Evolutionary conservation across 2,329 filamentous ascomycete species (phyloP).

Genomic region (Macrophomina pseudophaseolina): DNA sequence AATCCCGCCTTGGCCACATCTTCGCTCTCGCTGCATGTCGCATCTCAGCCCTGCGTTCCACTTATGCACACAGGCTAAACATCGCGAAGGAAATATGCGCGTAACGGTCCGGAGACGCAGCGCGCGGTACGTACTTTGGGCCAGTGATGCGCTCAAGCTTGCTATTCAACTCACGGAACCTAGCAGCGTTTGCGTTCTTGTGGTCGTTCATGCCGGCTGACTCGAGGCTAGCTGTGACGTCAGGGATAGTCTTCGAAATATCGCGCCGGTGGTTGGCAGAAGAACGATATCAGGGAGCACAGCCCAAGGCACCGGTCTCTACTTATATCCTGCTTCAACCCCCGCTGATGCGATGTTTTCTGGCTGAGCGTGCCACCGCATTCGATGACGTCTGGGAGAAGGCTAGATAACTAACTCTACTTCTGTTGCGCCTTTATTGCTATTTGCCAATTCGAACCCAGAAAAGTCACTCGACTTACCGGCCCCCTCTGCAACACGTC

Average conservation of each 20-base stretch:
- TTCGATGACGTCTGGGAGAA: slow-evolving; percentile 15
- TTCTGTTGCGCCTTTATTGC: slow-evolving; percentile 13
- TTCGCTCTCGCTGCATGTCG: neutral
- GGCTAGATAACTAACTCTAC: neutral
- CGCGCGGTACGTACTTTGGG: neutral
- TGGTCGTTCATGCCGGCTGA: neutral
- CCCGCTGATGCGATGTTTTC: neutral
- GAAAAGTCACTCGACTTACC: neutral
- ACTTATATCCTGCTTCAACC: slow-evolving; percentile 10
- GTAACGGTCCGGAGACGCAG: neutral
- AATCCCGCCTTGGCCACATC: slow-evolving; percentile 8
- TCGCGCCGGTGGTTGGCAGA: neutral
- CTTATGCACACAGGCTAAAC: neutral
- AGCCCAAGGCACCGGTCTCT: neutral
- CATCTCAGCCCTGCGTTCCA: neutral
- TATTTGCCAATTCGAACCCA: neutral
- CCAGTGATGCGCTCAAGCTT: slow-evolving; percentile 2
- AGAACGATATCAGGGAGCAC: neutral
- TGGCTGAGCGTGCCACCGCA: neutral
- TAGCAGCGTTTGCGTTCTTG: neutral
- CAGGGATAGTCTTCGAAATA: neutral
- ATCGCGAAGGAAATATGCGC: neutral
- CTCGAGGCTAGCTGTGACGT: slow-evolving; percentile 7
- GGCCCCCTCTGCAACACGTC: neutral
- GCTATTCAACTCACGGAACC: slow-evolving; percentile 1